Evolutionary conservation across 2,329 filamentous ascomycete genomes (phyloP).

Genomic region (Xylariaceae sp.): DNA sequence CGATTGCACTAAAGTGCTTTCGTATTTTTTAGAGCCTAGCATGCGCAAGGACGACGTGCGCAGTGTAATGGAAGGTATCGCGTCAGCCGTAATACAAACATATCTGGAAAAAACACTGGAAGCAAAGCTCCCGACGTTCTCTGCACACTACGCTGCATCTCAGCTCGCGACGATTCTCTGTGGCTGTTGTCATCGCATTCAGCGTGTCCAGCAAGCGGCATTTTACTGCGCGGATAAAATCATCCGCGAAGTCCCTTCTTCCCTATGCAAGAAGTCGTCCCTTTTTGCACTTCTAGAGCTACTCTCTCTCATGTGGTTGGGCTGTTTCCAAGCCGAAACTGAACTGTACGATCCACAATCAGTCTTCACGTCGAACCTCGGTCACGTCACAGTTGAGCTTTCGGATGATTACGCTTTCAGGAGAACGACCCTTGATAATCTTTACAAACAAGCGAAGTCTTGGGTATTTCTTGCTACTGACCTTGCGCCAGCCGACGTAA

Average conservation of each 20-base stretch:
- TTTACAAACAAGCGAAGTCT: constrained; percentile 69
- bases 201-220: constrained; percentile 84
- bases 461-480: constrained; percentile 82
- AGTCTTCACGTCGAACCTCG: constrained; percentile 71
- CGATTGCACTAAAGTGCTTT: constrained; percentile 83
- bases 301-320: constrained; percentile 89
- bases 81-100: constrained; percentile 66
- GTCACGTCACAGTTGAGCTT: constrained; percentile 79
- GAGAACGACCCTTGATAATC: constrained; percentile 69
- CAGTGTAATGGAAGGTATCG: constrained; percentile 61
- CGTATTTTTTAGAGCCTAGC: constrained; percentile 92
- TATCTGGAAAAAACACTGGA: constrained; percentile 74
- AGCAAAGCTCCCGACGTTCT: constrained; percentile 71
- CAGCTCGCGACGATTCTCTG: constrained; percentile 84
- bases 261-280: constrained; percentile 82
- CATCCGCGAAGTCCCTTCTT: constrained; percentile 78
- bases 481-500: constrained; percentile 86
- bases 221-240: constrained; percentile 80
- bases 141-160: constrained; percentile 83
- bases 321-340: constrained; percentile 89
- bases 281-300: constrained; percentile 91
- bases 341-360: constrained; percentile 88
- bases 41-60: constrained; percentile 62
- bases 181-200: constrained; percentile 88
- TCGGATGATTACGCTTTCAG: constrained; percentile 88